Conservation (phyloP, 305 asterid genomes). For the Solanum hybrid region DNA sequence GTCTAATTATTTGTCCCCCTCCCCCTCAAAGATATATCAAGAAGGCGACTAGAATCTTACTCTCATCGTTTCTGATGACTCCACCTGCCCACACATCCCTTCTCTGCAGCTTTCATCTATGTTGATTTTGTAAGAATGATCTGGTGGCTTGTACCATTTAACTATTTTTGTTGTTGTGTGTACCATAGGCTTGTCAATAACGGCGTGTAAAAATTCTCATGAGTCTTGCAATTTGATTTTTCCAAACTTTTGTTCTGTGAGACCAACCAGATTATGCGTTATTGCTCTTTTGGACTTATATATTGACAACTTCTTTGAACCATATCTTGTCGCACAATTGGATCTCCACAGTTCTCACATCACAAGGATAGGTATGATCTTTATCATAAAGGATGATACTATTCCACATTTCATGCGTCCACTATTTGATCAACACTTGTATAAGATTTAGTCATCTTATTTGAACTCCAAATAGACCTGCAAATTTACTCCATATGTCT, state of each 20-base stretch:
- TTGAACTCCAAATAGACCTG: neutral
- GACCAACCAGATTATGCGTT: neutral
- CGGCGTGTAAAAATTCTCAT: neutral
- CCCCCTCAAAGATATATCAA: neutral
- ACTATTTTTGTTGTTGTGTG: neutral
- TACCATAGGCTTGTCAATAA: neutral
- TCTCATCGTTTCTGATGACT: neutral
- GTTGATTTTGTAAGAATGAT: neutral
- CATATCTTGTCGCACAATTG: neutral
- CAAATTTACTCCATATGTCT: neutral
- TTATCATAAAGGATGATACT: neutral
- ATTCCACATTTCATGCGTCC: neutral
- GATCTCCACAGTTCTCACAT: neutral
- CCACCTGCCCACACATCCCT: neutral
- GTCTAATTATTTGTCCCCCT: neutral
- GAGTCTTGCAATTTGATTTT: neutral
- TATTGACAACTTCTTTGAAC: neutral
- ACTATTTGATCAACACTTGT: neutral
- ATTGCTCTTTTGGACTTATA: neutral
- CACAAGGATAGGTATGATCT: neutral
- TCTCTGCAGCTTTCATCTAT: neutral
- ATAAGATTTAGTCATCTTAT: neutral
- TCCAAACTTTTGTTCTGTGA: neutral
- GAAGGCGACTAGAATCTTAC: neutral
- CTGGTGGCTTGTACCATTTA: neutral